Base-by-base conservation (phyloP, 2,329 filamentous ascomycete genomes). In the Sporothrix brunneoviolacea region DNA sequence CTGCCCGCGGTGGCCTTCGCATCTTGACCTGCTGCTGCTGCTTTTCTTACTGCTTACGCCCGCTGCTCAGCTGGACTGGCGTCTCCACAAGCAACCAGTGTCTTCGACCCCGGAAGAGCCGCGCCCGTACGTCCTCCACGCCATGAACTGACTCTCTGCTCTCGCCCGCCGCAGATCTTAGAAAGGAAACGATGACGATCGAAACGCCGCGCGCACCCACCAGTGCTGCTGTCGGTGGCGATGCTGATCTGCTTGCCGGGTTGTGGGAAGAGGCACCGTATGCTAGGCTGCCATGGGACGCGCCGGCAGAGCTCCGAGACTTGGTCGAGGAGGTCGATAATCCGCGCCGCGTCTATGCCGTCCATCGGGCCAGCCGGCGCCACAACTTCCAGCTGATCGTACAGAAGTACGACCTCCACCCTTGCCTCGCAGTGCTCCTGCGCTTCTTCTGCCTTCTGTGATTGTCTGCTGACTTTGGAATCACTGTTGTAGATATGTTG, bases 311-410 rank as follows among this genome's bases (percentile, higher is more conserved):
- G 59, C 66, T 86, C 49, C 73, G 68, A 52, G 71, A 77, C 10
- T 64, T 76, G 44, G 70, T 82, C 19, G 69, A 79, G 51, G 71
- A 80, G 48, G 70, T 85, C 48, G 77, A 83, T 45, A 81, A 83
- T 55, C 82, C 82, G 3, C 75, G 72, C 55, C 72, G 73, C 49
- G 73, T 83, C 40, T 84, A 83, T 57, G 73, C 75, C 30, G 74
- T 84, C 18, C 75, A 84, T 61, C 72, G 72, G 45, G 80, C 81
- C 27, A 76, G 71, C 55, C 76, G 82, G 30, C 77, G 82, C 4
- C 79, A 83, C 59, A 72, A 77, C 56, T 81, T 85, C 55, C 84
- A 88, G 62, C 67, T 78, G 4, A 67, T 88, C 15, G 80, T 89
- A 13, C 81, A 86, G 60, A 81, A 76, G 83, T 86, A 63, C 57